A percentile compares a stretch with the other conserved stretches of the same genome.
Conservation (phyloP, 2,329 filamentous ascomycete species). For the Penicillium expansum region DNA sequence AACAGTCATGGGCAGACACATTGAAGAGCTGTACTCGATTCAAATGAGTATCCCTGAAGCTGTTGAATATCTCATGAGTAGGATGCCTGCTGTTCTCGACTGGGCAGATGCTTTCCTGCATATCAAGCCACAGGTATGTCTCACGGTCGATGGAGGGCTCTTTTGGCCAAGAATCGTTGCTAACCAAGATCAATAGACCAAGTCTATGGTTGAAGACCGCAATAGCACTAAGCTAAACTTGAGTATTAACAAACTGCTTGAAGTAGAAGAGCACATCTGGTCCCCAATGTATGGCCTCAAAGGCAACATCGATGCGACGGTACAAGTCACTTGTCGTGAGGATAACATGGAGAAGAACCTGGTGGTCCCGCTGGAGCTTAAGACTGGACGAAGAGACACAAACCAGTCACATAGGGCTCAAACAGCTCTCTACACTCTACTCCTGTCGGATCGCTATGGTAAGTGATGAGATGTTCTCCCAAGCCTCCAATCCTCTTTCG, state of each 20-base stretch:
- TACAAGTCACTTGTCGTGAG: conserved; percentile 80
- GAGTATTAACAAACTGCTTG: conserved; percentile 88
- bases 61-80: conserved; percentile 74
- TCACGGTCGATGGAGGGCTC: neutral
- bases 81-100: conserved; percentile 73
- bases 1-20: conserved; percentile 67
- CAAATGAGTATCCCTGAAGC: conserved; percentile 71
- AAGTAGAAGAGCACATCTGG: conserved; percentile 98
- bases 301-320: conserved; percentile 95
- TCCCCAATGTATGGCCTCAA: conserved; percentile 96
- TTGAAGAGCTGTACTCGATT: conserved; percentile 88
- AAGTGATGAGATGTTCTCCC: conserved; percentile 20
- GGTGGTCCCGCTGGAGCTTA: conserved; percentile 91
- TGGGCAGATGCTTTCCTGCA: conserved; percentile 85
- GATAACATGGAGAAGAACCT: conserved; percentile 64
- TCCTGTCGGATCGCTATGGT: conserved; percentile 88
- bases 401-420: conserved; percentile 85
- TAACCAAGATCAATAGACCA: conserved; percentile 45
- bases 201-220: conserved; percentile 74
- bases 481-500: neutral
- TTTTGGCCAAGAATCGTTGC: conserved; percentile 21
- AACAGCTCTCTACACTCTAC: conserved; percentile 87
- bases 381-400: conserved; percentile 79
- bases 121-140: conserved; percentile 62
- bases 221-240: conserved; percentile 74